A percentile compares a stretch with the other conserved stretches of the same genome.
These are phyloP conservation scores for Prunus yedoensis DNA, from an alignment of 331 rosid species.

Conservation along the genomic window DNA sequence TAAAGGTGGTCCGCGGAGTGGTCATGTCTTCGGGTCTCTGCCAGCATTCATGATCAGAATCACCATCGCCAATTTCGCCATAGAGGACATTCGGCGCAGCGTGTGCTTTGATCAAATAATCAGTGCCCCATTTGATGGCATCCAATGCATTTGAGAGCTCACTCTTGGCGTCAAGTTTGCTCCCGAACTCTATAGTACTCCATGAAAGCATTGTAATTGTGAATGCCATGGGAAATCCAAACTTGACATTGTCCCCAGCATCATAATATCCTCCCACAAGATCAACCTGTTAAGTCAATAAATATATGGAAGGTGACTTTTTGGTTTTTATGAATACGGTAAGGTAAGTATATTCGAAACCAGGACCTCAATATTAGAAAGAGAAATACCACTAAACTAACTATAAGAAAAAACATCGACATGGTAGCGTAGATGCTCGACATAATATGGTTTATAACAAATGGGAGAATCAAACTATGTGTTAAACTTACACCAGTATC, in stretches of 20 bases:
- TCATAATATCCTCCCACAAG: slow-evolving; percentile 68
- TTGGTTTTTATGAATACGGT: too few relatives aligned
- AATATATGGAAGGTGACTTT: background rate
- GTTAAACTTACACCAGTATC: slow-evolving; percentile 30
- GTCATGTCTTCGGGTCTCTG: slow-evolving; percentile 70
- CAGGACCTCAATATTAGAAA: too few relatives aligned
- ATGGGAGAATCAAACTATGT: too few relatives aligned
- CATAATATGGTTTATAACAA: too few relatives aligned
- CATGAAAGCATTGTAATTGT: slow-evolving; percentile 65
- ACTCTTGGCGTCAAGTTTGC: slow-evolving; percentile 11
- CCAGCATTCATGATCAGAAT: slow-evolving; percentile 63
- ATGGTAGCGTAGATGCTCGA: too few relatives aligned
- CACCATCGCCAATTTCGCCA: slow-evolving; percentile 52
- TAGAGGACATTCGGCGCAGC: slow-evolving; percentile 34
- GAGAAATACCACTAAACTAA: too few relatives aligned
- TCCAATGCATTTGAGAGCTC: slow-evolving; percentile 43
- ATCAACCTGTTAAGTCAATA: slow-evolving; percentile 30
- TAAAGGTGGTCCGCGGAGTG: slow-evolving; percentile 34
- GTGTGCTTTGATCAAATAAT: slow-evolving; percentile 60
- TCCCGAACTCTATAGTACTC: slow-evolving; percentile 45
- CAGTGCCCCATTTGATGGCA: slow-evolving; percentile 65
- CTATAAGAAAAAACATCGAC: too few relatives aligned
- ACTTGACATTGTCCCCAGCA: slow-evolving; percentile 65
- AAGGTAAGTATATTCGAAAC: too few relatives aligned
- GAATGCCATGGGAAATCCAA: slow-evolving; percentile 69